Base-by-base conservation (phyloP, 139 green algal genomes). In the Auxenochlorella pyrenoidosa region DNA sequence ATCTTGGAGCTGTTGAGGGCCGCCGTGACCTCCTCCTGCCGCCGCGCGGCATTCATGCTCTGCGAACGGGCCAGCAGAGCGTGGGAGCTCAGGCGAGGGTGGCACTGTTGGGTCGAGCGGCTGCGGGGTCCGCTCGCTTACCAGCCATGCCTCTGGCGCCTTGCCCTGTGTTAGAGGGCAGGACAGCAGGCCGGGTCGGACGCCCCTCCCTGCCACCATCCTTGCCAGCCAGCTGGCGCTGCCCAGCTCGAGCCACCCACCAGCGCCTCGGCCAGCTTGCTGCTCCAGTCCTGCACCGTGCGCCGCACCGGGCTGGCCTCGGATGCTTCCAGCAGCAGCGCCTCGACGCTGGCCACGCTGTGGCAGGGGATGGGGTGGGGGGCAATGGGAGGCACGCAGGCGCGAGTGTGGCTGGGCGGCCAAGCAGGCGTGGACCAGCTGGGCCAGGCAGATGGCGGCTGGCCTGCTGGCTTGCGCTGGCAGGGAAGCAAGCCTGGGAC, bases 261-360 rank as follows among this genome's bases (percentile, higher is more conserved):
- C 80, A 89, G 81, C 51, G 32, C 82, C 32, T 32, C 44, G 6
- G 73, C 54, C 47, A 91, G 51, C n/a, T 41, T 78, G 38, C 34
- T 82, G 60, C 65, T 54, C 44, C 71, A 54, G 8, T 73, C 65
- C 68, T 85, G 38, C 10, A 72, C 85, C 15, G 58, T 75, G 34
- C 43, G 80, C 38, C 88, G 84, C 71, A 94, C 85, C 0, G 91
- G 89, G 58, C 79, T 89, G 18, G 85, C 82, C n/a, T 83, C 34
- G 0, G 66, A 83, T 2, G 92, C 60, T 78, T 94, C 92, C 54
- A 94, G n/a, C 41, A 94, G 88, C 32, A 91, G 76, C 59, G 71
- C 86, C 85, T 94, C 92, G 22, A 94, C 91, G 1, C 47, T 82
- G 36, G 91, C 87, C 40, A 24, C 54, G 18, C 54, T 93, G 89